Conservation (phyloP, 176 grass and related monocot species). For the Triticum monococcum region DNA sequence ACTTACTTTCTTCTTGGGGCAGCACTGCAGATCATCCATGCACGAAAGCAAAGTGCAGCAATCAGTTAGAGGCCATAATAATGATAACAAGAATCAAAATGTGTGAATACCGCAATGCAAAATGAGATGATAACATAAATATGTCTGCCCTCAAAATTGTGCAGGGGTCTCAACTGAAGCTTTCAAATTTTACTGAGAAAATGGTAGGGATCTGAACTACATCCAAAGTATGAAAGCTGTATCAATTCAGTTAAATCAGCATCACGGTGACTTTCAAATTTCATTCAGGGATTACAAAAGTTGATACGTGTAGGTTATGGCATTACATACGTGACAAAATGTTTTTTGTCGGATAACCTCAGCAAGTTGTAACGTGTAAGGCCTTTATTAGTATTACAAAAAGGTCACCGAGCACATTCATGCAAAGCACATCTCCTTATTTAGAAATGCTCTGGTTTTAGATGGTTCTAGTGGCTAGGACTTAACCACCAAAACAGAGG, state of each 20-base stretch:
- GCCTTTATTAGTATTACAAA: too few species aligned
- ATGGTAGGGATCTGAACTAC: not conserved
- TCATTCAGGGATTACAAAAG: not conserved
- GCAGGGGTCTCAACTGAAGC: not conserved
- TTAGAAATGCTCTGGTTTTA: slow-evolving; percentile 9
- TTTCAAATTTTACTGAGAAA: slow-evolving; percentile 1
- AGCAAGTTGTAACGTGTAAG: not conserved
- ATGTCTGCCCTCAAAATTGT: not conserved
- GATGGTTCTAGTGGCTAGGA: not conserved
- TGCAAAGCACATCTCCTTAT: not conserved
- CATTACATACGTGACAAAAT: not conserved
- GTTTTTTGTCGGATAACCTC: not conserved
- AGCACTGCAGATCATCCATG: slow-evolving; percentile 64
- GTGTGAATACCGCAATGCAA: slow-evolving; percentile 11
- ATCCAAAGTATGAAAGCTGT: not conserved
- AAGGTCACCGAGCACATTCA: not conserved
- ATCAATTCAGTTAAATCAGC: slow-evolving; percentile 8
- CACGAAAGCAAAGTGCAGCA: slow-evolving; percentile 38
- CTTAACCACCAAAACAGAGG: not conserved
- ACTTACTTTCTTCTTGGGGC: slow-evolving; percentile 98
- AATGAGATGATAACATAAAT: slow-evolving; percentile 10
- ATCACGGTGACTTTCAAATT: not conserved
- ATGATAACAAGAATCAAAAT: slow-evolving; percentile 5
- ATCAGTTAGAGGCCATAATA: slow-evolving; percentile 36
- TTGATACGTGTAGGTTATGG: not conserved